These are phyloP conservation scores for Corrigiola litoralis DNA, from an alignment of 179 eudicot species.

Conservation along the genomic window DNA sequence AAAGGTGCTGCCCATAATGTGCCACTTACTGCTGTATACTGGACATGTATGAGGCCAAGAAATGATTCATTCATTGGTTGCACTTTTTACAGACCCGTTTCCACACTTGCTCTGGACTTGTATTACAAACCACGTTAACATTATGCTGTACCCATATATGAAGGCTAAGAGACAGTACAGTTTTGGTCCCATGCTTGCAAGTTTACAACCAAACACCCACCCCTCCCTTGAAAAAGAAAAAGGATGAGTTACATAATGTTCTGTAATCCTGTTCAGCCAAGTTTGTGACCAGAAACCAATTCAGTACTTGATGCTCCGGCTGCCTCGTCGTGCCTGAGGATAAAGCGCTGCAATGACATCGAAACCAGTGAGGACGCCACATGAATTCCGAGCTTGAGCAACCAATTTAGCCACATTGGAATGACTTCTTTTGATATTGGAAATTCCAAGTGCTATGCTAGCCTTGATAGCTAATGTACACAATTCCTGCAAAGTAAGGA, in stretches of 20 bases:
- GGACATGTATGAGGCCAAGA: not conserved
- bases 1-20: conserved; percentile 24
- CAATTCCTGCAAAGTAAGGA: conserved; percentile 27
- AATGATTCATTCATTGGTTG: conserved; percentile 1
- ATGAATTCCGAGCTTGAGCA: conserved; percentile 30
- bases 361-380: conserved; percentile 17
- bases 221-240: not conserved
- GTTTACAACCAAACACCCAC: not conserved
- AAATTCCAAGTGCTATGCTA: conserved; percentile 29
- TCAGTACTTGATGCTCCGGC: conserved; percentile 8
- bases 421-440: conserved; percentile 24
- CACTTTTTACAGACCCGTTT: not conserved
- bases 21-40: conserved; percentile 5
- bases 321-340: conserved; percentile 19
- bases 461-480: conserved; percentile 42
- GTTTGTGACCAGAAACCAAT: not conserved
- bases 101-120: not conserved
- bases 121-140: conserved; percentile 13
- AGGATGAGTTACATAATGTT: conserved; percentile 1
- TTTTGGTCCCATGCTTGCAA: conserved; percentile 3
- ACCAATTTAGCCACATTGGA: conserved; percentile 25
- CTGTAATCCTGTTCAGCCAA: not conserved
- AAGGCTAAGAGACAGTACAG: not conserved
- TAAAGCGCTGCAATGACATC: conserved; percentile 21
- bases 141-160: conserved; percentile 11